Percentiles rank a stretch among this genome's conserved stretches.
Conservation (phyloP, 2,329 filamentous ascomycete species). For the Talaromyces piceae region DNA sequence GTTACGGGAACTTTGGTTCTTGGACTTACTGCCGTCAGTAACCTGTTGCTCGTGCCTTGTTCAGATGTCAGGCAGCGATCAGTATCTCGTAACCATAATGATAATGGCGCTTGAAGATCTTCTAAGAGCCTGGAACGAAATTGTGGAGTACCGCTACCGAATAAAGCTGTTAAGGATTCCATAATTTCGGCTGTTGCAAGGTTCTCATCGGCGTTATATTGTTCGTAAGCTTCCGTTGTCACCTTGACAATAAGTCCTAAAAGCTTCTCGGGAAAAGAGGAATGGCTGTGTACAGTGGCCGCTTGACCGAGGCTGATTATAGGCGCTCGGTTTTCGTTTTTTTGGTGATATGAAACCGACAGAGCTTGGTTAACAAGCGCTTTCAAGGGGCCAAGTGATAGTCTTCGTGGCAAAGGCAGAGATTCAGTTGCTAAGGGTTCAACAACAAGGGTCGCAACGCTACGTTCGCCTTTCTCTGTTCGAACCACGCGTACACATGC, state of each 20-base stretch:
- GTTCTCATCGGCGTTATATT: slow-evolving; percentile 33
- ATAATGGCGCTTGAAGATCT: slow-evolving; percentile 47
- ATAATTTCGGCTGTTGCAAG: slow-evolving; percentile 44
- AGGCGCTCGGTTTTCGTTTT: background rate
- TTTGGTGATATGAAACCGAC: slow-evolving; percentile 24
- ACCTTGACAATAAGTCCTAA: slow-evolving; percentile 53
- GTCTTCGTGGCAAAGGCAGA: slow-evolving; percentile 20
- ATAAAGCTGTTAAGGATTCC: slow-evolving; percentile 46
- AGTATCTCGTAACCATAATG: slow-evolving; percentile 29
- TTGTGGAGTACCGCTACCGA: slow-evolving; percentile 43
- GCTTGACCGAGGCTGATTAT: background rate
- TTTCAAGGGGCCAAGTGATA: slow-evolving; percentile 29
- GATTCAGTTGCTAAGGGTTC: slow-evolving; percentile 61
- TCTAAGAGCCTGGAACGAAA: slow-evolving; percentile 51
- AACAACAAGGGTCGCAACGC: slow-evolving; percentile 57
- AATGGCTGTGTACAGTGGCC: background rate
- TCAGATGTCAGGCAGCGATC: slow-evolving; percentile 20
- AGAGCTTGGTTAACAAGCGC: slow-evolving; percentile 28
- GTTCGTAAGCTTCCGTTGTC: slow-evolving; percentile 50
- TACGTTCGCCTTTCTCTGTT: slow-evolving; percentile 59
- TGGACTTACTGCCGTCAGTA: slow-evolving; percentile 29
- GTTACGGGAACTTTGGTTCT: background rate
- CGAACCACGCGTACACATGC: slow-evolving; percentile 50
- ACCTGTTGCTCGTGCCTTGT: slow-evolving; percentile 22
- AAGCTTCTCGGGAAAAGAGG: slow-evolving; percentile 44